phyloP scores from a whole-genome alignment of 2,329 filamentous ascomycete species.

The Anthostomella pinea region DNA sequence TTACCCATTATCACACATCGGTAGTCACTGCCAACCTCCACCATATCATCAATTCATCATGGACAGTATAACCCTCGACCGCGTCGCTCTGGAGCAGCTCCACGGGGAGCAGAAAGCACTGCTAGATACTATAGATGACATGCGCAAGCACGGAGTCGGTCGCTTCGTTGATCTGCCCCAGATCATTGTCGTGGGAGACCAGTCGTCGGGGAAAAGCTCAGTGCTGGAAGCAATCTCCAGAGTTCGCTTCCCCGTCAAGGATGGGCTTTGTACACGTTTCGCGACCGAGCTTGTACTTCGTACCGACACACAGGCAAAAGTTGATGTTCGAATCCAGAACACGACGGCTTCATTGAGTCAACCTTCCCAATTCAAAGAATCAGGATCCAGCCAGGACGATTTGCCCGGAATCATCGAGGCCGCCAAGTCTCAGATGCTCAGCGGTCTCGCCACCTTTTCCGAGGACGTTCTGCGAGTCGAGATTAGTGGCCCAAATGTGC shows the following conservation, averaged over 20 bases:
- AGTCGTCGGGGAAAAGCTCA: slow-evolving; percentile 62
- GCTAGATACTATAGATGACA: slow-evolving; percentile 50
- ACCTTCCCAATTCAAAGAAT: slow-evolving; percentile 31
- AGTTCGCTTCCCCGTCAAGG: slow-evolving; percentile 56
- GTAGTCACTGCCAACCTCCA: no score
- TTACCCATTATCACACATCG: no score
- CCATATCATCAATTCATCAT: slow-evolving; percentile 24
- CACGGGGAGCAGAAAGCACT: slow-evolving; percentile 46
- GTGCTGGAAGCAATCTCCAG: slow-evolving; percentile 62
- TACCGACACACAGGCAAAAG: slow-evolving; percentile 31
- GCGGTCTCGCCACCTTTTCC: slow-evolving; percentile 36
- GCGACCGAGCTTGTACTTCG: slow-evolving; percentile 58
- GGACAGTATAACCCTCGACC: slow-evolving; percentile 23
- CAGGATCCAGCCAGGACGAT: slow-evolving; percentile 36
- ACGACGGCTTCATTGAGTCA: slow-evolving; percentile 1
- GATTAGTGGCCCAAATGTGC: slow-evolving; percentile 41
- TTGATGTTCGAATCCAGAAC: slow-evolving; percentile 42
- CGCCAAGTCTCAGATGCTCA: slow-evolving; percentile 47
- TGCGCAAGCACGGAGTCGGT: slow-evolving; percentile 48
- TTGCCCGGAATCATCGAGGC: slow-evolving; percentile 49
- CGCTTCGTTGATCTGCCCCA: slow-evolving; percentile 49
- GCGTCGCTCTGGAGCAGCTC: slow-evolving; percentile 37
- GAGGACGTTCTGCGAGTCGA: slow-evolving; percentile 46
- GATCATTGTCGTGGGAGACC: slow-evolving; percentile 58
- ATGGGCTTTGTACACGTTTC: slow-evolving; percentile 57